phyloP scores from a whole-genome alignment of 495 filamentous ascomycete genomes.

The Entonaema liquescens region DNA sequence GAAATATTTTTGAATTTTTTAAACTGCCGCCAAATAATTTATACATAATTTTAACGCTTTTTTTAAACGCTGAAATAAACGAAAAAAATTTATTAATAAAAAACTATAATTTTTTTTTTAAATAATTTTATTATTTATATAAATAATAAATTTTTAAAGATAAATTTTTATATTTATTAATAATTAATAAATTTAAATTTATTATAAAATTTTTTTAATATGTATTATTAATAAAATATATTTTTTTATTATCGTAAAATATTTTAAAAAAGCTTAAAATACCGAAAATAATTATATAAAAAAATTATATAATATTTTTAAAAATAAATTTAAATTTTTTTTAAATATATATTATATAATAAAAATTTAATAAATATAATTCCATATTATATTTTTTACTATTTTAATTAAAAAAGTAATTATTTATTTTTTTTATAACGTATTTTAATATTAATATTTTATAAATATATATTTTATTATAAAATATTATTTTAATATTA shows the following conservation, averaged over 20 bases:
- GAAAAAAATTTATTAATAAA: background rate
- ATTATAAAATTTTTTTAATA: too few relatives aligned
- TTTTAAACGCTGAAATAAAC: background rate
- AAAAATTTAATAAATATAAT: background rate
- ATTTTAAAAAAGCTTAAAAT: background rate
- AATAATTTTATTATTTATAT: too few relatives aligned
- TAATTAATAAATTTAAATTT: too few relatives aligned
- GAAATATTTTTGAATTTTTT: too few relatives aligned
- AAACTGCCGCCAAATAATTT: too few relatives aligned
- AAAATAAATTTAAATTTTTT: background rate
- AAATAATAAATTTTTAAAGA: too few relatives aligned
- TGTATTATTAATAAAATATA: background rate
- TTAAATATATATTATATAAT: slow-evolving; percentile 1
- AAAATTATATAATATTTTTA: too few relatives aligned
- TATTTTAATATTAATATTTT: background rate
- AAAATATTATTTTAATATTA: background rate
- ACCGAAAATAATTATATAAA: too few relatives aligned
- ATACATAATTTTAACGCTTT: too few relatives aligned
- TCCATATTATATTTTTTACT: background rate
- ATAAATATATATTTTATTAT: background rate
- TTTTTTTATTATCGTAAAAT: background rate
- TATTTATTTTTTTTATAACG: slow-evolving; percentile 2
- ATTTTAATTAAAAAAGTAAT: background rate
- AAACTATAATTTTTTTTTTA: background rate
- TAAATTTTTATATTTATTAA: too few relatives aligned